Evolutionary conservation across 192 early-diverging fungal species (phyloP), one percentile per base, ranked within the genome.

Genomic region (Entomortierella parvispora): DNA sequence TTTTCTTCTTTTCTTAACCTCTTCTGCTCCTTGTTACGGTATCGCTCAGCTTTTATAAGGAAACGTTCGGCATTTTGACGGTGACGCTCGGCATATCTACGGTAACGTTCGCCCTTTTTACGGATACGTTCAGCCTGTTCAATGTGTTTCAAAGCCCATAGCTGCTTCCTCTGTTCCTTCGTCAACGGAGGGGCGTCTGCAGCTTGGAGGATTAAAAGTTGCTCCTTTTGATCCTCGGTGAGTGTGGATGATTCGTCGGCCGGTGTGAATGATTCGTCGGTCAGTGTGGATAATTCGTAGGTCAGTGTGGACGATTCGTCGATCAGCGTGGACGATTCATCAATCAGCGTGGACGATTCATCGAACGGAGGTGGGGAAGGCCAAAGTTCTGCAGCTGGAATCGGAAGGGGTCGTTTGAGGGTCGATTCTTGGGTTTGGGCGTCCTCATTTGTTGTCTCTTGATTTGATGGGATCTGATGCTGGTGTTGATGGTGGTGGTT

Each of bases 1-100:
- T 67, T 67, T 9, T 20, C 46, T 2, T 25, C 26, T n/a, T 56
- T 65, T 46, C 31, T 57, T 17, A 26, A 45, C n/a, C 43, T 40
- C 32, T 57, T 57, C 33, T 67, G 32, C 23, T 58, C 54, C 55
- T 55, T 54, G 45, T 47, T 22, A 1, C 31, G 49, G 25, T 52
- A 25, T 22, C 51, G 31, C 20, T 65, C 44, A n/a, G n/a, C n/a
- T n/a, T n/a, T n/a, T n/a, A n/a, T n/a, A n/a, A n/a, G n/a, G n/a
- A n/a, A n/a, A n/a, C n/a, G 37, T 40, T 40, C 37, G 5, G 50
- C 55, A 47, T 57, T 57, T 49, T 49, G 14, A 1, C 34, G 51
- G 18, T 45, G 22, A 18, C 53, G 37, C 22, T 67, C 46, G 6
- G 22, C 28, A 10, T 46, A 46, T 20, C 34, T 29, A 3, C n/a